Percentiles rank a stretch among this genome's conserved stretches.
These are phyloP conservation scores for Cryptosporidium canis DNA, from an alignment of 169 alveolate species.

Conservation along the genomic window DNA sequence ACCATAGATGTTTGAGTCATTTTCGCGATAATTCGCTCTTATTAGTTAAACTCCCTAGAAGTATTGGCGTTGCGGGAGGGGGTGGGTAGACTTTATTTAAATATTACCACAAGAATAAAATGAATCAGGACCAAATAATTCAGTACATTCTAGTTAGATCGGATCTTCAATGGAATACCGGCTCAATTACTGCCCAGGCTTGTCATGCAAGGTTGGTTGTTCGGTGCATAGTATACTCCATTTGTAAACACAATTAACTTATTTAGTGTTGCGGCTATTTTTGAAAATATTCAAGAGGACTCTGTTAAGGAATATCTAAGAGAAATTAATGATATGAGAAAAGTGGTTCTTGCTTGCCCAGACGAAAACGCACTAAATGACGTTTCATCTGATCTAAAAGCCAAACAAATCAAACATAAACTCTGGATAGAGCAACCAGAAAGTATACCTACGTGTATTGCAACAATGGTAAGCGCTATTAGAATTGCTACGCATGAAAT, in stretches of 20 bases:
- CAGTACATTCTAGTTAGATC: slow-evolving; percentile 79
- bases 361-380: slow-evolving; percentile 49
- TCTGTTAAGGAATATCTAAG: slow-evolving; percentile 66
- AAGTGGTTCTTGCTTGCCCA: slow-evolving; percentile 74
- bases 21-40: too few relatives aligned
- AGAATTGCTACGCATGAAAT: neutral
- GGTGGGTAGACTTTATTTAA: neutral
- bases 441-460: slow-evolving; percentile 78
- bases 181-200: slow-evolving; percentile 81
- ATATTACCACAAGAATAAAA: too few relatives aligned
- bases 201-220: slow-evolving; percentile 77
- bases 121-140: slow-evolving; percentile 49
- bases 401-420: slow-evolving; percentile 70
- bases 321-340: slow-evolving; percentile 76
- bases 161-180: slow-evolving; percentile 76
- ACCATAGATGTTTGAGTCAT: neutral
- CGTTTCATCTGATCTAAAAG: slow-evolving; percentile 54
- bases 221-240: neutral
- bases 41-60: too few relatives aligned
- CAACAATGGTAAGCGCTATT: slow-evolving; percentile 70
- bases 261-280: slow-evolving; percentile 73
- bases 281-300: slow-evolving; percentile 11
- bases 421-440: slow-evolving; percentile 81
- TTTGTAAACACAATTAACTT: neutral
- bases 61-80: neutral